These are phyloP conservation scores for Ganoderma meredithae DNA, from an alignment of 1,284 basidiomycete species.

Conservation along the genomic window DNA sequence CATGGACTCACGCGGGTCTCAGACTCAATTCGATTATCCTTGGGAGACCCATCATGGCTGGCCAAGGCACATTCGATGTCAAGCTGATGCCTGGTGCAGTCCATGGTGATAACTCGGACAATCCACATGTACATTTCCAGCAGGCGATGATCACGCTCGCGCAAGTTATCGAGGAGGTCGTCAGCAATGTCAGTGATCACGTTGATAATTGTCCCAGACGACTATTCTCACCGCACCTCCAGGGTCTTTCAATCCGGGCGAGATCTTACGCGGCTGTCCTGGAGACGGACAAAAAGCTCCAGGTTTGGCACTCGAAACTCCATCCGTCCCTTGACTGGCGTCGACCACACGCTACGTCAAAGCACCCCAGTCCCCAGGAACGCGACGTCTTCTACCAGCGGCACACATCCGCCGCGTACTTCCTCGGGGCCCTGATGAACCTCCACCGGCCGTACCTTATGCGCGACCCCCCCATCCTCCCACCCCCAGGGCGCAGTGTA, in stretches of 20 bases:
- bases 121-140: slow-evolving; percentile 47
- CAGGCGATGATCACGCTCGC: slow-evolving; percentile 48
- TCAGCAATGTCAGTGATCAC: slow-evolving; percentile 46
- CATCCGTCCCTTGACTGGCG: slow-evolving; percentile 40
- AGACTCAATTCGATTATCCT: slow-evolving; percentile 17
- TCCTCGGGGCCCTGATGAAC: slow-evolving; percentile 39
- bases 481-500: slow-evolving; percentile 21
- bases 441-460: slow-evolving; percentile 41
- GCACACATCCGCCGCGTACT: slow-evolving; percentile 37
- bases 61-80: slow-evolving; percentile 48
- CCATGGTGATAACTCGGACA: slow-evolving; percentile 46
- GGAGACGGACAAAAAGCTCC: slow-evolving; percentile 51
- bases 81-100: slow-evolving; percentile 41
- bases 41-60: slow-evolving; percentile 46
- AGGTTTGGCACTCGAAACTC: slow-evolving; percentile 51
- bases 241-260: slow-evolving; percentile 50
- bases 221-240: not conserved
- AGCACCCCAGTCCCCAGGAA: slow-evolving; percentile 24
- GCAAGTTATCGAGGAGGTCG: slow-evolving; percentile 49
- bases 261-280: slow-evolving; percentile 48
- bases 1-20: not conserved
- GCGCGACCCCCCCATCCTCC: slow-evolving; percentile 35
- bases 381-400: slow-evolving; percentile 35
- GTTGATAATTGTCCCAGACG: slow-evolving; percentile 1
- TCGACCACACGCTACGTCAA: slow-evolving; percentile 12